Evolutionary conservation across 2,329 filamentous ascomycete genomes (phyloP).

Genomic region (Alternaria novae-zelandiae): DNA sequence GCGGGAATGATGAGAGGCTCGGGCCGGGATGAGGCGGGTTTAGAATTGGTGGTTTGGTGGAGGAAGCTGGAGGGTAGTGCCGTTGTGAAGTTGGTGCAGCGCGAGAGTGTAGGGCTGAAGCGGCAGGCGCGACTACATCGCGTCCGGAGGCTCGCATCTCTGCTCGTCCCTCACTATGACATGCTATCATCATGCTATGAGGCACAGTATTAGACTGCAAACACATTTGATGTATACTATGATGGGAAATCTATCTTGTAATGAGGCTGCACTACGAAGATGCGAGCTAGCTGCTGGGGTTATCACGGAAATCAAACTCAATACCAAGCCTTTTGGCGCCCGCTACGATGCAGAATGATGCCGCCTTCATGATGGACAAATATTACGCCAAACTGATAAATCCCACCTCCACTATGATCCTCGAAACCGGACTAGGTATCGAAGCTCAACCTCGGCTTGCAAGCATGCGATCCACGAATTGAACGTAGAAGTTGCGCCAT

Average conservation of each 20-base stretch:
- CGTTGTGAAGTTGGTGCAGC: not conserved
- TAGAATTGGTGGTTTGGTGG: not conserved
- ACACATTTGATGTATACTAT: not conserved
- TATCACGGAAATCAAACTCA: slow-evolving; percentile 26
- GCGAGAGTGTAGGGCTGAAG: not conserved
- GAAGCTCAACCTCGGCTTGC: slow-evolving; percentile 23
- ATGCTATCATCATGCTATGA: not conserved
- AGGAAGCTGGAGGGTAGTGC: not conserved
- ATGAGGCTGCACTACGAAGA: not conserved
- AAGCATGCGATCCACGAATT: slow-evolving; percentile 48
- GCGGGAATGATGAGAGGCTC: not conserved
- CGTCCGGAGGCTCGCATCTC: not conserved
- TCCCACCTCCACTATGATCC: slow-evolving; percentile 1
- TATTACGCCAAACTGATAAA: slow-evolving; percentile 15
- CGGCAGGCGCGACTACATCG: not conserved
- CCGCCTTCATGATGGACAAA: slow-evolving; percentile 4
- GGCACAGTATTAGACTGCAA: not conserved
- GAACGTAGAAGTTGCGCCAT: slow-evolving; percentile 55
- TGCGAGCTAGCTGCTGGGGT: slow-evolving; percentile 12
- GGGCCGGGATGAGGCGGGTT: not conserved
- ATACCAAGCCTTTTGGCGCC: slow-evolving; percentile 21
- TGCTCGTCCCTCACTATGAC: not conserved
- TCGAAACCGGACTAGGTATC: slow-evolving; percentile 5
- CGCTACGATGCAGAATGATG: slow-evolving; percentile 26
- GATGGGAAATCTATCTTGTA: not conserved